phyloP scores from a whole-genome alignment of 768 basidiomycete species.

The Dentipellis sp. region DNA sequence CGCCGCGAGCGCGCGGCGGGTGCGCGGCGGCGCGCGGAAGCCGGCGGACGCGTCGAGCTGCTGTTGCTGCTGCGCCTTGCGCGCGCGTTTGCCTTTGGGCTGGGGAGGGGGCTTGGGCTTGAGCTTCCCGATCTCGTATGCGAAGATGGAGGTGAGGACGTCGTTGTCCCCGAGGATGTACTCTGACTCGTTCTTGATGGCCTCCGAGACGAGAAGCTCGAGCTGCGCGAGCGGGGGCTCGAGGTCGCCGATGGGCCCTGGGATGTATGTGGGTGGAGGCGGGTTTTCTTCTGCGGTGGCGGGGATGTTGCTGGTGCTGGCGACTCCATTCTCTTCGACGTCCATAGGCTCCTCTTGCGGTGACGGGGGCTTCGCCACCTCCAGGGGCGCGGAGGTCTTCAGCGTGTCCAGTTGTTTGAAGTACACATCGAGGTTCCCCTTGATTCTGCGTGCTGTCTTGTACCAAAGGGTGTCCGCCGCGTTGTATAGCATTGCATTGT shows the following conservation, averaged over 20 bases:
- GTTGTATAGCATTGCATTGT: constrained; percentile 87
- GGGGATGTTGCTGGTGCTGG: not conserved
- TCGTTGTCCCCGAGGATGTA: constrained; percentile 40
- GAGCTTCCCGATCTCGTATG: constrained; percentile 51
- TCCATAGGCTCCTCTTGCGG: no score
- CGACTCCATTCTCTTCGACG: not conserved
- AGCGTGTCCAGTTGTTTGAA: constrained; percentile 32
- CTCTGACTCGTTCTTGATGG: constrained; percentile 45
- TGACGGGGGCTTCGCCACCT: not conserved
- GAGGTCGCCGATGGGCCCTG: constrained; percentile 50
- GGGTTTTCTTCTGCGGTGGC: not conserved
- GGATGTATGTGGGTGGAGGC: not conserved
- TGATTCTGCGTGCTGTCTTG: constrained; percentile 60
- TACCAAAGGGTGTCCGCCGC: constrained; percentile 60
- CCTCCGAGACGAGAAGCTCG: constrained; percentile 43
- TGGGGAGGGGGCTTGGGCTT: constrained; percentile 57
- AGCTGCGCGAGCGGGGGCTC: constrained; percentile 59
- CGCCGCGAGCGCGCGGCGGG: constrained; percentile 31
- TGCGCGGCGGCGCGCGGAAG: constrained; percentile 35
- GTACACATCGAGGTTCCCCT: constrained; percentile 32
- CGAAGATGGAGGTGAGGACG: constrained; percentile 60
- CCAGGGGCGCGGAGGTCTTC: constrained; percentile 6
- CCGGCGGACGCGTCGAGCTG: constrained; percentile 32
- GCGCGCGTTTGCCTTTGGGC: constrained; percentile 15
- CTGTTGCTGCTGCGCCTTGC: not conserved